A percentile compares a stretch with the other conserved stretches of the same genome.
phyloP scores from a whole-genome alignment of 768 basidiomycete genomes.

The Mycena maculata region DNA sequence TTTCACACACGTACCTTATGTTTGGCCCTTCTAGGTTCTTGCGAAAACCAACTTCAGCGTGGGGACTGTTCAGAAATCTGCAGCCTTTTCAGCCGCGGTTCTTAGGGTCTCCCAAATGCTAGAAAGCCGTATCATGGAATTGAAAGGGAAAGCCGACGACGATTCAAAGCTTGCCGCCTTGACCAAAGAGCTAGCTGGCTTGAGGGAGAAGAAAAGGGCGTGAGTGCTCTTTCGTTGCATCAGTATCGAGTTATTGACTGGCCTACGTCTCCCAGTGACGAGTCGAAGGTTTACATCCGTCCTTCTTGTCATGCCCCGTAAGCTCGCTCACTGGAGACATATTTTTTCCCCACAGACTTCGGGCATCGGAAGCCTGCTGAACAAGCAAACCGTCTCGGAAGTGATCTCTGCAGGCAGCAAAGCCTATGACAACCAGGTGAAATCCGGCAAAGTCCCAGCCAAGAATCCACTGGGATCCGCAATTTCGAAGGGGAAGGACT shows the following conservation, averaged over 20 bases:
- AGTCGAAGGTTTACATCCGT: not conserved
- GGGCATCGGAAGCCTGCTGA: not conserved
- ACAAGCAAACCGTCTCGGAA: not conserved
- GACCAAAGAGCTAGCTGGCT: not conserved
- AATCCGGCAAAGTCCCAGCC: not conserved
- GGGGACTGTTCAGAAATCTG: not conserved
- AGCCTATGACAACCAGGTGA: not conserved
- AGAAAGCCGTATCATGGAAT: not conserved
- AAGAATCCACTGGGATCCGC: not conserved
- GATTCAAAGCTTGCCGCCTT: not conserved
- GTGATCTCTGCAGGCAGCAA: not conserved
- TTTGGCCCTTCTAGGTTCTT: not conserved
- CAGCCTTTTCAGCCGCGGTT: not conserved
- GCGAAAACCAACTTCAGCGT: not conserved
- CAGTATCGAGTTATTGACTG: not conserved
- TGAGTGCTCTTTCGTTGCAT: not conserved
- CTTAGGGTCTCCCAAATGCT: not conserved
- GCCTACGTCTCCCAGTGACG: not conserved
- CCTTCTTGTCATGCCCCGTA: not conserved
- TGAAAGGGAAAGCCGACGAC: not conserved
- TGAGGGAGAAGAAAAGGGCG: not conserved
- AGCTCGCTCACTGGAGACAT: not conserved
- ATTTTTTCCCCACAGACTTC: not conserved
- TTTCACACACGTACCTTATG: not conserved
- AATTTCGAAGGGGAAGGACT: not conserved